Percentiles rank a stretch among this genome's conserved stretches.
Conservation (phyloP, 2,329 filamentous ascomycete species). For the Fusarium oxysporum region DNA sequence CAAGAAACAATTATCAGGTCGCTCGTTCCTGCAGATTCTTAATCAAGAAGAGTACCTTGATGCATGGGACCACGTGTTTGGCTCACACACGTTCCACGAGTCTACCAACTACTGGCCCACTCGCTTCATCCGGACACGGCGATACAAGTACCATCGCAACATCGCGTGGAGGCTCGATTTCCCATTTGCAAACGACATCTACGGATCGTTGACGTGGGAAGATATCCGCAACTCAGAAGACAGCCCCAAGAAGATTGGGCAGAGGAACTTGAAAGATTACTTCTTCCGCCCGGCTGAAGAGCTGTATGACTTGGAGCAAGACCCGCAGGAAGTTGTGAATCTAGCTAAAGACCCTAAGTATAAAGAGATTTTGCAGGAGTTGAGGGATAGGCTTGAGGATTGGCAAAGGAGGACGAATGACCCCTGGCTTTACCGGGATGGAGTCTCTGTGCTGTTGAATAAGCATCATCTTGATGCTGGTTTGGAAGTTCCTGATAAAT, state of each 20-base stretch:
- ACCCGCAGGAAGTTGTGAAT: conserved; percentile 60
- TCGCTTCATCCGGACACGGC: conserved; percentile 54
- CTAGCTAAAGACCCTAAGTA: conserved; percentile 35
- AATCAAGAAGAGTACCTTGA: background rate
- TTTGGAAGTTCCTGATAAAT: background rate
- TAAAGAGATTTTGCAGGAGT: background rate
- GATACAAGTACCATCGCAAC: conserved; percentile 63
- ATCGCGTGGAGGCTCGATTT: conserved; percentile 62
- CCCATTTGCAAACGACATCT: conserved; percentile 60
- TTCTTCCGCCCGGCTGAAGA: conserved; percentile 59
- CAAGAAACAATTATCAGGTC: background rate
- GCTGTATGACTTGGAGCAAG: conserved; percentile 58
- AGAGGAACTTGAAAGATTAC: conserved; percentile 55
- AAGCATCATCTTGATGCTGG: background rate
- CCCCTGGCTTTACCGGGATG: background rate
- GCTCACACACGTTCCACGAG: conserved; percentile 64
- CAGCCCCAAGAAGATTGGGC: conserved; percentile 48
- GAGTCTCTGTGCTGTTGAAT: background rate
- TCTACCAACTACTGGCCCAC: conserved; percentile 66
- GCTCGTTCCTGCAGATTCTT: background rate
- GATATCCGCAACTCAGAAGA: conserved; percentile 54
- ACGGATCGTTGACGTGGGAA: conserved; percentile 57
- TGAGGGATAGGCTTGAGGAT: background rate
- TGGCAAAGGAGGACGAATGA: background rate
- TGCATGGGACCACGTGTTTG: conserved; percentile 56